Evolutionary conservation across 2,329 filamentous ascomycete species (phyloP).

Genomic region (Cyanodermella asteris): DNA sequence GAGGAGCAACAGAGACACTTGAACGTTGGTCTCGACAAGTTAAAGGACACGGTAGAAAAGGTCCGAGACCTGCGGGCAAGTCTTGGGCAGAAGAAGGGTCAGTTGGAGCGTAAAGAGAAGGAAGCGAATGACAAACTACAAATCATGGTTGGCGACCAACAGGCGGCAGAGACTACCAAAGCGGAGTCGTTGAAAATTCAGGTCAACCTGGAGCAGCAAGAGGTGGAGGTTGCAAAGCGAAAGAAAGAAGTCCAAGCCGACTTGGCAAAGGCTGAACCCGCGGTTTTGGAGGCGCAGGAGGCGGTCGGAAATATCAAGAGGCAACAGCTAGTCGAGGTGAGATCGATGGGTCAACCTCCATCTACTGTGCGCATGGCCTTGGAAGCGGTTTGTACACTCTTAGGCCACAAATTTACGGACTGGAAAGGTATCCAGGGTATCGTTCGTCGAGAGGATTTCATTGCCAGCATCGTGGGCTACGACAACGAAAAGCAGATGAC

Average conservation of each 20-base stretch:
- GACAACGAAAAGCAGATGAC: constrained; percentile 95
- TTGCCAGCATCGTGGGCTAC: constrained; percentile 91
- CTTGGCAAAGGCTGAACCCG: constrained; percentile 76
- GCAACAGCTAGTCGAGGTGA: constrained; percentile 89
- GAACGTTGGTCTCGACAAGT: constrained; percentile 92
- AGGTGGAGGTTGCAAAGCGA: constrained; percentile 63
- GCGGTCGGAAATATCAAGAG: constrained; percentile 98
- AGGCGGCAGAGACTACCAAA: constrained; percentile 81
- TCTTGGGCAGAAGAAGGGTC: constrained; percentile 80
- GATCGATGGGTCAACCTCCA: constrained; percentile 88
- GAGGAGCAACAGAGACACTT: constrained; percentile 97
- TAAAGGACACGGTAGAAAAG: constrained; percentile 91
- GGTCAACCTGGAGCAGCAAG: constrained; percentile 65
- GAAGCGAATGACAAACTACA: constrained; percentile 96
- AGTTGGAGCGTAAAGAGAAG: constrained; percentile 79
- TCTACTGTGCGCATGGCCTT: constrained; percentile 76
- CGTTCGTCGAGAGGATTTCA: constrained; percentile 84
- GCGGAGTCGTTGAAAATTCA: constrained; percentile 76
- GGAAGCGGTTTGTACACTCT: constrained; percentile 85
- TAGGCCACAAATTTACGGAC: constrained; percentile 67
- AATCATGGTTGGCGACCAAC: constrained; percentile 89
- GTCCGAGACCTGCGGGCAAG: constrained; percentile 79
- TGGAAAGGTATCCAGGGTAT: constrained; percentile 86
- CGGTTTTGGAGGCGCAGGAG: constrained; percentile 76
- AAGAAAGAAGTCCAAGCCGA: constrained; percentile 71